Conservation (phyloP, 2,329 filamentous ascomycete genomes). For the Fusarium cyanostomum region DNA sequence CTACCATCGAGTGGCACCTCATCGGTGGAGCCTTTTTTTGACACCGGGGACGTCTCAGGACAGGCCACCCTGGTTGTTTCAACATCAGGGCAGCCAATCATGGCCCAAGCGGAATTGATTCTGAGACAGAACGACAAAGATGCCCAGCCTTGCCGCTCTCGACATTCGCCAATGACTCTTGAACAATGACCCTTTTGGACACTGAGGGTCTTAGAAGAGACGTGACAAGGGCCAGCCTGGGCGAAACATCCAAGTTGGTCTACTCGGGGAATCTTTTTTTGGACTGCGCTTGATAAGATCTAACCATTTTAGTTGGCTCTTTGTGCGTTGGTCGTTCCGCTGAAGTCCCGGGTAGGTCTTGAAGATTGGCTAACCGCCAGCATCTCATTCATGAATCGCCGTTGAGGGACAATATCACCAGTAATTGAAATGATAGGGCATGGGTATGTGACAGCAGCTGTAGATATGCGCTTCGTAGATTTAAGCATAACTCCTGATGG, state of each 20-base stretch:
- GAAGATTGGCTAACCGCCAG: neutral
- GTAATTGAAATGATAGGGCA: neutral
- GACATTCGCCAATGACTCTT: neutral
- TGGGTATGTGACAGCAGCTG: neutral
- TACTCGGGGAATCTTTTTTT: neutral
- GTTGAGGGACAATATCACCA: neutral
- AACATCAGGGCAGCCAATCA: conserved; percentile 42
- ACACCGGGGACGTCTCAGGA: conserved; percentile 34
- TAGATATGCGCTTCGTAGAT: neutral
- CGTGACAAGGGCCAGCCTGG: no score
- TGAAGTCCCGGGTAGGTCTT: conserved; percentile 27
- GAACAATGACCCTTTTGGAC: neutral
- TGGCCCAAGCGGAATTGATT: neutral
- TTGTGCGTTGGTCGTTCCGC: neutral
- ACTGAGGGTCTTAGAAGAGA: neutral
- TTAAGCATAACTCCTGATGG: neutral
- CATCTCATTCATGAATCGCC: neutral
- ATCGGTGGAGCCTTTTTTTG: conserved; percentile 6
- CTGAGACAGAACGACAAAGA: conserved; percentile 31
- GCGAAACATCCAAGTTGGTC: neutral
- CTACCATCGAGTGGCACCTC: conserved; percentile 18
- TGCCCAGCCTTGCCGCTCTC: conserved; percentile 19
- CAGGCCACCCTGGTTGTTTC: conserved; percentile 38
- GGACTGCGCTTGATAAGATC: neutral
- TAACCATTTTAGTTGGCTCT: neutral